phyloP scores from a whole-genome alignment of 1,284 basidiomycete genomes.

The Sporisorium iseilematis-ciliati region DNA sequence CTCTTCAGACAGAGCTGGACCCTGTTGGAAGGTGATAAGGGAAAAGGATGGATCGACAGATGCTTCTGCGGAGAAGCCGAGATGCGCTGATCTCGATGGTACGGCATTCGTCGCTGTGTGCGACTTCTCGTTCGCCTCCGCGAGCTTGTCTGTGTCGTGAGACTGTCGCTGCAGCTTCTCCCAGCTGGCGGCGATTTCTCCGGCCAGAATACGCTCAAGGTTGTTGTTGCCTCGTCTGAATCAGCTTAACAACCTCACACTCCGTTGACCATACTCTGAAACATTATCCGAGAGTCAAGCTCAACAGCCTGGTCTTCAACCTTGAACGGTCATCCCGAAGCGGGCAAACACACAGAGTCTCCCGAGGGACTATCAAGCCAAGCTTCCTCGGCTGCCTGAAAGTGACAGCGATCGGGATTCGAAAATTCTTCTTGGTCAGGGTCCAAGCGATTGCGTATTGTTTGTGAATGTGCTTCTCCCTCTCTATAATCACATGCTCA shows the following conservation, averaged over 20 bases:
- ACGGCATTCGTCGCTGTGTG: too few species aligned
- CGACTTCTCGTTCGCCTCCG: too few species aligned
- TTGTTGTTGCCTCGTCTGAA: not conserved
- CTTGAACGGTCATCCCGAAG: not conserved
- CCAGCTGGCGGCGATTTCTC: not conserved
- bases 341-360: not conserved
- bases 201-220: not conserved
- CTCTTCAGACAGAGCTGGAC: too few species aligned
- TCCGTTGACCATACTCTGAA: not conserved
- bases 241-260: not conserved
- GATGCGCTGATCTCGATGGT: too few species aligned
- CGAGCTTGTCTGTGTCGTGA: too few species aligned
- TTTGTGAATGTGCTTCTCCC: not conserved
- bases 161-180: too few species aligned
- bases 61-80: too few species aligned
- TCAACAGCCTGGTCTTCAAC: not conserved
- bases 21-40: too few species aligned
- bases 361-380: not conserved
- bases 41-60: too few species aligned
- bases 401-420: conserved; percentile 30
- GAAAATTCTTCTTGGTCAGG: conserved; percentile 8
- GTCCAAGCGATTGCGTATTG: conserved; percentile 2
- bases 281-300: not conserved
- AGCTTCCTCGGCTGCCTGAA: not conserved
- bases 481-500: conserved; percentile 17